Evolutionary conservation across 2,329 filamentous ascomycete species (phyloP).

Genomic region (Arthroderma sp.): DNA sequence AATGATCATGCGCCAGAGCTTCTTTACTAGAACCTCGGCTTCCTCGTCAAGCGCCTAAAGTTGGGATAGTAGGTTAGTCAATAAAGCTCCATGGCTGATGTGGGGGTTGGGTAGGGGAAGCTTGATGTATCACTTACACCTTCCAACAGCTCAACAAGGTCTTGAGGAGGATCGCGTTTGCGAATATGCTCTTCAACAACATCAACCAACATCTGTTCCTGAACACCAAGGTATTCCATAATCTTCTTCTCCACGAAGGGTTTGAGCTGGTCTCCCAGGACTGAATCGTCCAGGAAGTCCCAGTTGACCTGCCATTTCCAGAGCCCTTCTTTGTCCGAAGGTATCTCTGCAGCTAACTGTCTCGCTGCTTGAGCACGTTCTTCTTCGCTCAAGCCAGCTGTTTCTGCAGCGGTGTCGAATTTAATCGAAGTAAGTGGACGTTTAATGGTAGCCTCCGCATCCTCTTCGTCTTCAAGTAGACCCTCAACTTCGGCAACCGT

Average conservation of each 20-base stretch:
- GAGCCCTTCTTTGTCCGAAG: slow-evolving; percentile 68
- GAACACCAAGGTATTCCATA: slow-evolving; percentile 87
- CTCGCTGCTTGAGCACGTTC: slow-evolving; percentile 71
- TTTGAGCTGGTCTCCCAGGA: slow-evolving; percentile 73
- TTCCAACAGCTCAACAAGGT: slow-evolving; percentile 71
- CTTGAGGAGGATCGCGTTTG: slow-evolving; percentile 59
- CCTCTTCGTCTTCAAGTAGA: slow-evolving; percentile 87
- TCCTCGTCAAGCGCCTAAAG: slow-evolving; percentile 78
- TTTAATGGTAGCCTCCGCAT: slow-evolving; percentile 53
- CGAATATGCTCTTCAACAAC: slow-evolving; percentile 79
- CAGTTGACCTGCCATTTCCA: slow-evolving; percentile 92
- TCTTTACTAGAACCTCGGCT: slow-evolving; percentile 84
- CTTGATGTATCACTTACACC: slow-evolving; percentile 45
- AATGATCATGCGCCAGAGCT: slow-evolving; percentile 96
- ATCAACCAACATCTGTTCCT: slow-evolving; percentile 90
- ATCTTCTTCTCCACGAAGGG: slow-evolving; percentile 98
- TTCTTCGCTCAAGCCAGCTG: slow-evolving; percentile 64
- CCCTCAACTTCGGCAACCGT: slow-evolving; percentile 91
- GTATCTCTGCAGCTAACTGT: slow-evolving; percentile 78
- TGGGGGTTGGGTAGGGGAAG: neutral
- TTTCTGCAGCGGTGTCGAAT: slow-evolving; percentile 56
- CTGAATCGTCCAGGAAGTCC: slow-evolving; percentile 71
- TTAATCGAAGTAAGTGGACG: slow-evolving; percentile 71
- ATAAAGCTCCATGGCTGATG: too few species aligned
- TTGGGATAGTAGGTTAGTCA: slow-evolving; percentile 21